Percentiles rank a stretch among this genome's conserved stretches.
Evolutionary conservation across 2,329 filamentous ascomycete genomes (phyloP).

Genomic region (Aureobasidium lini): DNA sequence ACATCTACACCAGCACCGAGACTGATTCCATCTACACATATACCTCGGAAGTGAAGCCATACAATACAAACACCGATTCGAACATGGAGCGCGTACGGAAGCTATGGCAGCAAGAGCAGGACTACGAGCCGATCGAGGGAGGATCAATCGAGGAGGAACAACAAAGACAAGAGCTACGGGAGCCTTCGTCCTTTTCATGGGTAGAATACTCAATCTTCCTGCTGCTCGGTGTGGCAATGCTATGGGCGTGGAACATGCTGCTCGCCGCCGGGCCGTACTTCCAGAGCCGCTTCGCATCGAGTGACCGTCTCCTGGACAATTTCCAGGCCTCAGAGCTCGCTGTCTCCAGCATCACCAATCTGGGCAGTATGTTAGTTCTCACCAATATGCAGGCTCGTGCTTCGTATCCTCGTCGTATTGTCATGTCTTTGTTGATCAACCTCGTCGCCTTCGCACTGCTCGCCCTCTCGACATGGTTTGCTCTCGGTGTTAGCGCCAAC

Average conservation of each 20-base stretch:
- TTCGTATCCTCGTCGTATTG: conserved; percentile 83
- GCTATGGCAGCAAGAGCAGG: conserved; percentile 25
- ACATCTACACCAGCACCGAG: background rate
- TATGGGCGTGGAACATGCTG: conserved; percentile 99
- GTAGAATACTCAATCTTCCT: conserved; percentile 79
- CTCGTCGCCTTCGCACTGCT: conserved; percentile 69
- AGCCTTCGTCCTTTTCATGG: conserved; percentile 60
- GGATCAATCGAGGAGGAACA: conserved; percentile 18
- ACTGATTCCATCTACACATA: too few species aligned
- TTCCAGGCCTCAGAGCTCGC: conserved; percentile 88
- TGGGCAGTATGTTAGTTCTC: conserved; percentile 67
- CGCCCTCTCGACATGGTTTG: conserved; percentile 67
- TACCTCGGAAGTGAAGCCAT: too few species aligned
- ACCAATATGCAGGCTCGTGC: conserved; percentile 73
- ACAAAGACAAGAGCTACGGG: conserved; percentile 9
- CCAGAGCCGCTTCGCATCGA: conserved; percentile 65
- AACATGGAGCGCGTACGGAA: conserved; percentile 22
- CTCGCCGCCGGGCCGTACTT: conserved; percentile 93
- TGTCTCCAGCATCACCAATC: conserved; percentile 76
- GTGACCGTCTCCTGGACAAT: conserved; percentile 64
- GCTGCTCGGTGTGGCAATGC: conserved; percentile 82
- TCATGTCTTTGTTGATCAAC: conserved; percentile 67
- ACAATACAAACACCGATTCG: background rate
- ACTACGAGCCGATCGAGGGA: conserved; percentile 25
- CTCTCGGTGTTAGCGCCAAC: conserved; percentile 53